Evolutionary conservation across 164 flowering plant species (phyloP), one percentile per base, ranked within the genome.

Genomic region (Echeveria elegans): DNA sequence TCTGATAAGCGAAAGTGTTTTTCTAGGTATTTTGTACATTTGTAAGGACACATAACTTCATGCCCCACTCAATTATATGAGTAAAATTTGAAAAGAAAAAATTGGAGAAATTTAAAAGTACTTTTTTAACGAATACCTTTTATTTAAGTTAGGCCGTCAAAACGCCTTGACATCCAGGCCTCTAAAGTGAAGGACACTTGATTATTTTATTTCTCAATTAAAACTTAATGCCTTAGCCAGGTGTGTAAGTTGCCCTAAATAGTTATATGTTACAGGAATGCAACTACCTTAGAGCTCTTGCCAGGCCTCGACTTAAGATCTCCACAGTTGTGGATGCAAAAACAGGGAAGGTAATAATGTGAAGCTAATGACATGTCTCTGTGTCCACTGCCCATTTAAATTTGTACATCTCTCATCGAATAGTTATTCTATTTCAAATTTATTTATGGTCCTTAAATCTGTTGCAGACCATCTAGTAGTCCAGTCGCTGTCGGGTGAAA

Each of bases 301-400:
- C 98, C 24, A 69, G 10, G 53, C 89, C 97, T 71, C 90, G 88
- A 38, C 94, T 93, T 68, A 78, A 85, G 58, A 43, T 78, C 71
- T 90, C 98, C 37, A 90, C 96, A 69, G 98, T 93, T 50, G 98
- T 93, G 72, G 98, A 92, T 78, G 12, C 81, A 29, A 85, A 80
- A 77, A 92, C 98, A 21, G 96, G 98, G 71, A 92, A 92, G 98
- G 98, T 85, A 80, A 52, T 52, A 6, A 34, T 63, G 16, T 18
- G 15, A 63, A 24, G 43, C 38, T n/a, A 7, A 63, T 62, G 23
- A 2, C 31, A 7, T 63, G 23, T 9, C 34, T 38, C 41, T 38
- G 41, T 38, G 11, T 38, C 11, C 41, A 8, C 41, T 14, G 12
- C 24, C 24, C 1, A 21, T 53, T 10, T 24, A 9, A 23, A 53